Evolutionary conservation across 139 green algal species (phyloP), one percentile per base, ranked within the genome.

Genomic region (Picochlorum sp.): DNA sequence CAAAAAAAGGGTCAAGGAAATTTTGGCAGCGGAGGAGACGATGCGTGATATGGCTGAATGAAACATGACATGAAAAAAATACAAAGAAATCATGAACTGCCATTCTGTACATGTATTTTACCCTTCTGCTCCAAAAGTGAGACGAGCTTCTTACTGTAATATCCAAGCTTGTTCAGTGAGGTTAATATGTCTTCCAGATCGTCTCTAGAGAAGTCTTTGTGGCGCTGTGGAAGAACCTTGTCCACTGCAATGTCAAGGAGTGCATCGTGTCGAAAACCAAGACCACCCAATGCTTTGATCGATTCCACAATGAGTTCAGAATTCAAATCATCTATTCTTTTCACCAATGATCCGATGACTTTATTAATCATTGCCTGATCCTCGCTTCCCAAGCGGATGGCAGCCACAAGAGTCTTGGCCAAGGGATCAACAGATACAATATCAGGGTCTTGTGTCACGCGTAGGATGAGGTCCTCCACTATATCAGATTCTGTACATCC

Each of bases 81-180:
- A 30, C 28, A 30, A 30, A 30, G 28, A 30, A 30, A 30, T 30
- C 28, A 30, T 30, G 28, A 30, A 30, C 28, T 30, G 28, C 28
- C 28, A 30, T 30, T 30, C 0, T 26, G n/a, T 13, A 20, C 47
- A 26, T 23, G 18, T 10, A 20, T 13, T 55, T 54, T 26, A 26
- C 21, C 26, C 24, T 45, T 45, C 26, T 66, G 26, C 14, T 66
- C 49, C 54, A 76, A 47, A 45, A 76, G 55, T 18, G 41, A 16
- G 54, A 76, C 67, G 55, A 76, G 68, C 16, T 47, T 20, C n/a
- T 49, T 21, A 57, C 68, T 72, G 58, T 76, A 72, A 52, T 71
- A 76, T 9, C 70, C 64, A 49, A 77, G 57, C 49, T 73, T 68
- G 57, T 77, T 77, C 11, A 72, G 23, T 18, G 47, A 59, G 18